Conservation (phyloP, 2,329 filamentous ascomycete species). For the Claviceps purpurea region DNA sequence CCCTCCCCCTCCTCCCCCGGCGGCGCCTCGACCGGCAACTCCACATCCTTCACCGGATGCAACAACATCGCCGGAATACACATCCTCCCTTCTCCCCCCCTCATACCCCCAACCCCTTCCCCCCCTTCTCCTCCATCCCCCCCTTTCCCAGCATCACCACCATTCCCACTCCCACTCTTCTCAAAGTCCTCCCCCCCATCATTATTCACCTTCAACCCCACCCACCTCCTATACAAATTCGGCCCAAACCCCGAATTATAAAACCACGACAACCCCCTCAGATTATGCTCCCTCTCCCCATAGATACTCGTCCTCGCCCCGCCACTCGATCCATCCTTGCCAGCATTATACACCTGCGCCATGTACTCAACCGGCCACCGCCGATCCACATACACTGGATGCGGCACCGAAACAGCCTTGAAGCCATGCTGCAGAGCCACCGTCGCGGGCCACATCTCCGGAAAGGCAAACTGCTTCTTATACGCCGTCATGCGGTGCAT, state of each 20-base stretch:
- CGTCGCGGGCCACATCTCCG: constrained; percentile 91
- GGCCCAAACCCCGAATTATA: constrained; percentile 75
- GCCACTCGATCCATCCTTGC: constrained; percentile 61
- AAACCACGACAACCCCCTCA: constrained; percentile 80
- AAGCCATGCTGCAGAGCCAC: constrained; percentile 81
- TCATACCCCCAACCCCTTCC: constrained; percentile 37
- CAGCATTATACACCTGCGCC: constrained; percentile 67
- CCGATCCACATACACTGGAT: constrained; percentile 78
- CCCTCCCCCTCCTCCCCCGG: constrained; percentile 31
- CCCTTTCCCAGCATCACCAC: not conserved
- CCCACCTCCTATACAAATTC: constrained; percentile 74
- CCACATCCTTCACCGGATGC: constrained; percentile 74
- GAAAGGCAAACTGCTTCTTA: constrained; percentile 80
- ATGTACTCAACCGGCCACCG: constrained; percentile 72
- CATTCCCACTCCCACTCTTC: constrained; percentile 32
- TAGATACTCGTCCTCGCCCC: constrained; percentile 61
- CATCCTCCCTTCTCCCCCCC: constrained; percentile 69
- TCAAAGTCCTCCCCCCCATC: constrained; percentile 70
- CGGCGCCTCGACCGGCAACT: constrained; percentile 47
- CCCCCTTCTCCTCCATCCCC: constrained; percentile 33
- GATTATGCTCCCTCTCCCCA: constrained; percentile 79
- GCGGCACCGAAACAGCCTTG: constrained; percentile 84
- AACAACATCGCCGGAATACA: constrained; percentile 81
- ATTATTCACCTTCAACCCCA: constrained; percentile 68
- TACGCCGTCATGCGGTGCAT: constrained; percentile 87